Evolutionary conservation across 129 eudicot genomes (phyloP).

Genomic region (Calendula officinalis): DNA sequence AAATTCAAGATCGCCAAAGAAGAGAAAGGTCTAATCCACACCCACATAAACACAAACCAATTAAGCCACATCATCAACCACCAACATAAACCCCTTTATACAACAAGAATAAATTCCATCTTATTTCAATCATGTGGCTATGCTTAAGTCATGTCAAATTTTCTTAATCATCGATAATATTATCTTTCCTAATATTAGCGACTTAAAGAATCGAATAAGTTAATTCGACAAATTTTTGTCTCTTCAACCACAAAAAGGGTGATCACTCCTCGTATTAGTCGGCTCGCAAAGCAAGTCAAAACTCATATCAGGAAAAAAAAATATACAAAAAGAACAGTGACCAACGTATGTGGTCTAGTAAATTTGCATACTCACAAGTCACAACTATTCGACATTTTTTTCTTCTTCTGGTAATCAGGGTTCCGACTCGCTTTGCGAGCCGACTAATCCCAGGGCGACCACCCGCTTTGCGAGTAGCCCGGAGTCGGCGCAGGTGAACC

Average conservation of each 20-base stretch:
- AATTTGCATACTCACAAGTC: background rate
- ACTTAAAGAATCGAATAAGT: slow-evolving; percentile 13
- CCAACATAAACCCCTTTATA: slow-evolving; percentile 16
- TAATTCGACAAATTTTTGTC: slow-evolving; percentile 6
- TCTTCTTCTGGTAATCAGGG: too few species aligned
- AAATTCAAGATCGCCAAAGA: slow-evolving; percentile 27
- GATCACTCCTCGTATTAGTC: too few species aligned
- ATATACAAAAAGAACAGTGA: slow-evolving; percentile 21
- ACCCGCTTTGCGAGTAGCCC: too few species aligned
- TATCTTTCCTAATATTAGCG: background rate
- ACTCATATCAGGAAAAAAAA: too few species aligned
- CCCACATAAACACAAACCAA: slow-evolving; percentile 33
- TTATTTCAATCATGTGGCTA: slow-evolving; percentile 35
- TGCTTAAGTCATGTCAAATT: slow-evolving; percentile 18
- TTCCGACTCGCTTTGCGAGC: too few species aligned
- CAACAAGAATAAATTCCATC: slow-evolving; percentile 35
- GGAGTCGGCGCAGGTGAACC: too few species aligned
- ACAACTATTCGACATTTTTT: slow-evolving; percentile 3
- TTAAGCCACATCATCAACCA: slow-evolving; percentile 44
- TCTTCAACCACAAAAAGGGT: too few species aligned
- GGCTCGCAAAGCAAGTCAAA: too few species aligned
- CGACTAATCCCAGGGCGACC: too few species aligned
- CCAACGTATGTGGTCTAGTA: slow-evolving; percentile 15
- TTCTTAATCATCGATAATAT: slow-evolving; percentile 4
- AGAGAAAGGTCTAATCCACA: slow-evolving; percentile 30